phyloP scores from a whole-genome alignment of 1,284 basidiomycete species.

The Irpex rosettiformis region DNA sequence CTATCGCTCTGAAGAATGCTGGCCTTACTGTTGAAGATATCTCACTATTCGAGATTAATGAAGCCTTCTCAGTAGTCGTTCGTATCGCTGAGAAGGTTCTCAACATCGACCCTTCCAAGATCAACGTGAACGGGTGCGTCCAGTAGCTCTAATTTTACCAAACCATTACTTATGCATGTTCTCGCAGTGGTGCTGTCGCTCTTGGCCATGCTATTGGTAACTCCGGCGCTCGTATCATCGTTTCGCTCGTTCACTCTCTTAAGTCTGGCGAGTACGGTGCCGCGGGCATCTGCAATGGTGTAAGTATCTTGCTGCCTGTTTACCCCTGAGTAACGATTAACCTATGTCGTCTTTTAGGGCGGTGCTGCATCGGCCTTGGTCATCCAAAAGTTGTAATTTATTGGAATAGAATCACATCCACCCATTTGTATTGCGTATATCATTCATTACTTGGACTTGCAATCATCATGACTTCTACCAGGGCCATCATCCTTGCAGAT shows the following conservation, averaged over 20 bases:
- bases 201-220: constrained; percentile 96
- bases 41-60: constrained; percentile 95
- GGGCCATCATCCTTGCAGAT: not conserved
- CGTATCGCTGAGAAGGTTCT: constrained; percentile 90
- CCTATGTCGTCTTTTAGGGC: constrained; percentile 48
- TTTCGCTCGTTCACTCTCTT: constrained; percentile 89
- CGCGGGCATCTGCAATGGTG: constrained; percentile 97
- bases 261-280: constrained; percentile 96
- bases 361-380: constrained; percentile 91
- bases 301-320: constrained; percentile 45
- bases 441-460: not conserved
- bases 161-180: not conserved
- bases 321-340: constrained; percentile 11
- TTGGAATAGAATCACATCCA: constrained; percentile 6
- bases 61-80: constrained; percentile 96
- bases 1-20: constrained; percentile 85
- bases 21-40: constrained; percentile 85
- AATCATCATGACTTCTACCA: constrained; percentile 2
- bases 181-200: constrained; percentile 80
- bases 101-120: constrained; percentile 80
- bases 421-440: constrained; percentile 17
- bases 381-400: constrained; percentile 75
- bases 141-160: constrained; percentile 2
- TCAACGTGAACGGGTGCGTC: constrained; percentile 87
- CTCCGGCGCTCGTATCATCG: constrained; percentile 93